Evolutionary conservation across 148 eudicot species (phyloP).

Genomic region (Fagopyrum esculentum): DNA sequence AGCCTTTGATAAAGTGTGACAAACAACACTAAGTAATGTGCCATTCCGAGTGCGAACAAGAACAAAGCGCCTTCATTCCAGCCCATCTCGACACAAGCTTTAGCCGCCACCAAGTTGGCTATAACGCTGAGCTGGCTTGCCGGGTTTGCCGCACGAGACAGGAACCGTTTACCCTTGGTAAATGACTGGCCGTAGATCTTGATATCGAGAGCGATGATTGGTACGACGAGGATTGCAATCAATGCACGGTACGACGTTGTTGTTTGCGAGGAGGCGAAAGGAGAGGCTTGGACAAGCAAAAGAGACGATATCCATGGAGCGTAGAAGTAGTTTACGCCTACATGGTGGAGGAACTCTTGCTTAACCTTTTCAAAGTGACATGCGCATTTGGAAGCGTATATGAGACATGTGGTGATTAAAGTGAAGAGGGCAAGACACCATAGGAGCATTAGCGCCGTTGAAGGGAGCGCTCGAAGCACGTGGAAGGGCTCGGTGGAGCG

Average conservation of each 20-base stretch:
- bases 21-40: conserved; percentile 59
- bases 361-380: conserved; percentile 31
- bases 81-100: conserved; percentile 45
- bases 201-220: conserved; percentile 41
- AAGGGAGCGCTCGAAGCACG: conserved; percentile 19
- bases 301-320: conserved; percentile 67
- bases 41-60: conserved; percentile 62
- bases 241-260: conserved; percentile 20
- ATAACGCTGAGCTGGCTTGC: conserved; percentile 45
- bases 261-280: conserved; percentile 17
- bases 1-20: conserved; percentile 58
- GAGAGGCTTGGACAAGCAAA: conserved; percentile 52
- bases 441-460: conserved; percentile 19
- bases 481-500: conserved; percentile 18
- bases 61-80: conserved; percentile 47
- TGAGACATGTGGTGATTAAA: conserved; percentile 21
- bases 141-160: conserved; percentile 53
- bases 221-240: conserved; percentile 22
- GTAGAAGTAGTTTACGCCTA: conserved; percentile 62
- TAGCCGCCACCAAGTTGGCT: conserved; percentile 48
- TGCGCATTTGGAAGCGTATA: conserved; percentile 29
- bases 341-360: conserved; percentile 47
- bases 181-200: conserved; percentile 64
- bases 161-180: conserved; percentile 38
- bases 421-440: conserved; percentile 37